phyloP scores from a whole-genome alignment of 1,284 basidiomycete genomes.

The Tremellales sp. region DNA sequence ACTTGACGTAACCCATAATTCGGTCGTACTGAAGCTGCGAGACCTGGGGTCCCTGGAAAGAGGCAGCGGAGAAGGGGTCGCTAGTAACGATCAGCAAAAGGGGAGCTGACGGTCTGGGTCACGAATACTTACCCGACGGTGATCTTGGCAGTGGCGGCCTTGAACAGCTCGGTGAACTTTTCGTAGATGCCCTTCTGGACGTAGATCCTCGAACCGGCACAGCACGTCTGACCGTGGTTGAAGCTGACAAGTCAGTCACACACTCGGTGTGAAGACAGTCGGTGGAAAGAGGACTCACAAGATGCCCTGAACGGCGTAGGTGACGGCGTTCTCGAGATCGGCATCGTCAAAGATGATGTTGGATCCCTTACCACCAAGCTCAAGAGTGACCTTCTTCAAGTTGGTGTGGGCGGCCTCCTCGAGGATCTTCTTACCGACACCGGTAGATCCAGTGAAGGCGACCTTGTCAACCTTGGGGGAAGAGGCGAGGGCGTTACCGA shows the following conservation, averaged over 20 bases:
- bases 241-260: slow-evolving; percentile 44
- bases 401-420: slow-evolving; percentile 54
- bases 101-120: not conserved
- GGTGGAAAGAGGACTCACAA: slow-evolving; percentile 46
- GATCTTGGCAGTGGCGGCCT: slow-evolving; percentile 27
- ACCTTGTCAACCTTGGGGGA: slow-evolving; percentile 54
- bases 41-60: slow-evolving; percentile 85
- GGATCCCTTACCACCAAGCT: slow-evolving; percentile 89
- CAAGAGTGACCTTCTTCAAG: slow-evolving; percentile 75
- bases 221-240: slow-evolving; percentile 78
- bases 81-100: slow-evolving; percentile 1
- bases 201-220: slow-evolving; percentile 52
- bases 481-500: slow-evolving; percentile 60
- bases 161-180: slow-evolving; percentile 41
- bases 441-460: slow-evolving; percentile 58
- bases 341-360: slow-evolving; percentile 57
- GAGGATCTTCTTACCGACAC: slow-evolving; percentile 56
- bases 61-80: slow-evolving; percentile 69
- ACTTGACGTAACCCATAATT: slow-evolving; percentile 83
- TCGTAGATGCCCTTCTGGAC: slow-evolving; percentile 73
- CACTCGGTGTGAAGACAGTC: not conserved
- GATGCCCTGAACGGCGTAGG: slow-evolving; percentile 76
- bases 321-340: slow-evolving; percentile 67
- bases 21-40: slow-evolving; percentile 53
- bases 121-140: slow-evolving; percentile 36